Base-by-base conservation (phyloP, 768 basidiomycete species). In the Naganishia vishniacii region DNA sequence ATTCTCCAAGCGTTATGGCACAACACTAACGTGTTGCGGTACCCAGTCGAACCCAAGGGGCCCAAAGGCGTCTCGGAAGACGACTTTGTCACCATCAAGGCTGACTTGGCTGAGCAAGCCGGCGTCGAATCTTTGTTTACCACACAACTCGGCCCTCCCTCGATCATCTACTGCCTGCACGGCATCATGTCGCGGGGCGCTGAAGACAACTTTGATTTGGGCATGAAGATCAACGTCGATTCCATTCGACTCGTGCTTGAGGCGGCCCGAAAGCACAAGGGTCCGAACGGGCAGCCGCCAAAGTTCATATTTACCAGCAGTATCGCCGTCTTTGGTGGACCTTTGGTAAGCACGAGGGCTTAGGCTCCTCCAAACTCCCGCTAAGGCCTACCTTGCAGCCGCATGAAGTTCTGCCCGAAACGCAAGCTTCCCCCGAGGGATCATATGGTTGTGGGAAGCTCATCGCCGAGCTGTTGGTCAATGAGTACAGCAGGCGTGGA, bases 281-380 rank as follows among this genome's bases (percentile, higher is more conserved):
- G 68, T 0, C 58, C 67, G 18, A 69, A 69, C 28, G 65, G 67
- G 56, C 68, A 73, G 37, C 72, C 70, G 29, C 71, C 83, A 68
- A 83, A 81, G 67, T 84, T 84, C 77, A 80, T 85, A 67, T 84
- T 84, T 72, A 80, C 84, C 0, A 84, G 84, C 0, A 83, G 82
- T 1, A 74, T 84, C 20, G 84, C 84, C 20, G 83, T 85, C 3
- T 84, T 84, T 70, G 84, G 84, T 64, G 83, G 84, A 5, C 81
- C 82, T 28, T 48, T 66, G 26, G 67, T 65, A 53, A 58, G 67
- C 48, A 67, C 72, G 13, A 8, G 2, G 18, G 18, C 11, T 56
- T 41, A 41, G 2, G 12, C 3, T n/a, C n/a, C 7, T 4, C 3
- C 13, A 2, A 4, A 9, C 23, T 9, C 4, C 1, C 15, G 1